Conservation (phyloP, 306 rosid species). For the Glycine tomentella region DNA sequence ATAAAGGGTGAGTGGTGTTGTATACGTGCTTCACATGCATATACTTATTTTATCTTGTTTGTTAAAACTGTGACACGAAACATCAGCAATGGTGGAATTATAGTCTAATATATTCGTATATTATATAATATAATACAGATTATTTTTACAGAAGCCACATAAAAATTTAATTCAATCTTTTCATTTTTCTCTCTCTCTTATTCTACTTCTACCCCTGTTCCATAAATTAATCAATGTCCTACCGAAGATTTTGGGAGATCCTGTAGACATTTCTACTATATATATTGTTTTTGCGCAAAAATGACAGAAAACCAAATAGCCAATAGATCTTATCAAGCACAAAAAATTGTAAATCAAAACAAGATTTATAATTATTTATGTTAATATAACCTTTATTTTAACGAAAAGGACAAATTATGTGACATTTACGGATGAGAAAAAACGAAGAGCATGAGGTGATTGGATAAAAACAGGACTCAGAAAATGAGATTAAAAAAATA, state of each 20-base stretch:
- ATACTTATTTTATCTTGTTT: neutral
- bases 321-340: neutral
- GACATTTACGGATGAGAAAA: neutral
- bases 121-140: neutral
- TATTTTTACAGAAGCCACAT: neutral
- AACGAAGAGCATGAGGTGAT: neutral
- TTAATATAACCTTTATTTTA: neutral
- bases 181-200: neutral
- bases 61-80: neutral
- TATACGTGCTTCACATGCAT: conserved; percentile 29
- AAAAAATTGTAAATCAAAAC: neutral
- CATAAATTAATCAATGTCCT: no score
- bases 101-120: neutral
- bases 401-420: neutral
- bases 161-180: neutral
- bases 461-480: neutral
- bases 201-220: neutral
- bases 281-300: neutral
- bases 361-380: neutral
- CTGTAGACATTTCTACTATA: neutral
- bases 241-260: neutral
- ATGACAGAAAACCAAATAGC: neutral
- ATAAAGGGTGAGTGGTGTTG: neutral
- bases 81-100: neutral
- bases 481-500: neutral